phyloP scores from a whole-genome alignment of 805 yeast genomes.

The Maudiozyma saulgeensis region DNA sequence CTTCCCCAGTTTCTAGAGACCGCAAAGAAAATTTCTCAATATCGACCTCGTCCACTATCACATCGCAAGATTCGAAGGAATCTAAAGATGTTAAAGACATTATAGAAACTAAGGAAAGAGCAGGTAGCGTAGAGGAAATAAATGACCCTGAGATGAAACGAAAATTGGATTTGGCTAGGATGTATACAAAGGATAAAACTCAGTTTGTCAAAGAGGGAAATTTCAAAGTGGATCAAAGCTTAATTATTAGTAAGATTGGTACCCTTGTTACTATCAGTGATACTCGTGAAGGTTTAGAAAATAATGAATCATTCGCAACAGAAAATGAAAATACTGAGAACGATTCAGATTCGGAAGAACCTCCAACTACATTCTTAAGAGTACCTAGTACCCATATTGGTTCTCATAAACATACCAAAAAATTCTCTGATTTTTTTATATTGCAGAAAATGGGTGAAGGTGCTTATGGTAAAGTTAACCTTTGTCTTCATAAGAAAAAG shows the following conservation, averaged over 20 bases:
- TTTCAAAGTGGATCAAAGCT: conserved; percentile 25
- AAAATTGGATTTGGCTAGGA: conserved; percentile 23
- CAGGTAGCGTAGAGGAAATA: conserved; percentile 7
- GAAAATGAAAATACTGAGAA: not conserved
- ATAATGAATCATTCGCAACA: not conserved
- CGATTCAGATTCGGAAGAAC: not conserved
- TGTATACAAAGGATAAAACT: conserved; percentile 25
- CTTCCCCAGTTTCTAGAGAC: not conserved
- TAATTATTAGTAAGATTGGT: conserved; percentile 26
- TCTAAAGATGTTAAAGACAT: not conserved
- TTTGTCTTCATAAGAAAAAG: conserved; percentile 60
- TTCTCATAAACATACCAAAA: conserved; percentile 55
- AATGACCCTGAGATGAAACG: conserved; percentile 17
- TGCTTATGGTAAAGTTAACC: conserved; percentile 88
- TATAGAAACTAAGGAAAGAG: not conserved
- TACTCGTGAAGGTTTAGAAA: not conserved
- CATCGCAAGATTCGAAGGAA: not conserved
- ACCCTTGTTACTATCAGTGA: conserved; percentile 2
- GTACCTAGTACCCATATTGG: conserved; percentile 42
- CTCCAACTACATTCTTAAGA: conserved; percentile 10
- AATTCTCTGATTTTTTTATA: conserved; percentile 59
- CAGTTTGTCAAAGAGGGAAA: conserved; percentile 28
- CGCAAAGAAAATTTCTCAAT: not conserved
- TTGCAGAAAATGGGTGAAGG: conserved; percentile 87
- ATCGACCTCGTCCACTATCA: not conserved